These are phyloP conservation scores for Tetraselmis striata DNA, from an alignment of 139 green algal genomes.

Conservation along the genomic window DNA sequence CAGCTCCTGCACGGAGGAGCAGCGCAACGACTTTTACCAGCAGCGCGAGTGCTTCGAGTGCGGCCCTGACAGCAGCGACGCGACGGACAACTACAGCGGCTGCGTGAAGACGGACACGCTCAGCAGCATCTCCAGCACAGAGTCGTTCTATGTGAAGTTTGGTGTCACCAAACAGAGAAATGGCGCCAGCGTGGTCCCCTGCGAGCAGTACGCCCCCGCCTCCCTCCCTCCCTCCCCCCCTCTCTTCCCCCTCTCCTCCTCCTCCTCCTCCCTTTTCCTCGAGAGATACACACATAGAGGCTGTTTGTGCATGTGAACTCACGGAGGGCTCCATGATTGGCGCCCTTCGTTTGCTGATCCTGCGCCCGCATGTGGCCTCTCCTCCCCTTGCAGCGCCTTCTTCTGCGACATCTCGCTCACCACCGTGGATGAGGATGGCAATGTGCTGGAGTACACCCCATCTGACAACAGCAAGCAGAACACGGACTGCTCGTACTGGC, in stretches of 20 bases:
- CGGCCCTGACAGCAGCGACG: not conserved
- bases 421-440: not conserved
- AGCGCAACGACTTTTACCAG: not conserved
- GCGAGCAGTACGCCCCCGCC: not conserved
- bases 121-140: not conserved
- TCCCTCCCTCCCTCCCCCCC: not conserved
- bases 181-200: slow-evolving; percentile 4
- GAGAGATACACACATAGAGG: too few species aligned
- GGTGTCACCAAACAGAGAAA: slow-evolving; percentile 1
- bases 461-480: slow-evolving; percentile 8
- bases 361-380: not conserved
- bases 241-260: too few species aligned
- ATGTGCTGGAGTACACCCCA: not conserved
- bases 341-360: too few species aligned
- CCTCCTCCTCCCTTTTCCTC: too few species aligned
- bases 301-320: too few species aligned
- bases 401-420: not conserved
- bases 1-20: not conserved
- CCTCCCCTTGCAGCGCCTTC: not conserved
- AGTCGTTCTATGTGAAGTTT: slow-evolving; percentile 12
- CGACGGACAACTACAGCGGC: not conserved
- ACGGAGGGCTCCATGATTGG: too few species aligned
- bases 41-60: not conserved
- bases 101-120: not conserved
- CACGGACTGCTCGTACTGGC: slow-evolving; percentile 3